Evolutionary conservation across 1,284 basidiomycete species (phyloP).

Genomic region (Fomitopsis betulina): DNA sequence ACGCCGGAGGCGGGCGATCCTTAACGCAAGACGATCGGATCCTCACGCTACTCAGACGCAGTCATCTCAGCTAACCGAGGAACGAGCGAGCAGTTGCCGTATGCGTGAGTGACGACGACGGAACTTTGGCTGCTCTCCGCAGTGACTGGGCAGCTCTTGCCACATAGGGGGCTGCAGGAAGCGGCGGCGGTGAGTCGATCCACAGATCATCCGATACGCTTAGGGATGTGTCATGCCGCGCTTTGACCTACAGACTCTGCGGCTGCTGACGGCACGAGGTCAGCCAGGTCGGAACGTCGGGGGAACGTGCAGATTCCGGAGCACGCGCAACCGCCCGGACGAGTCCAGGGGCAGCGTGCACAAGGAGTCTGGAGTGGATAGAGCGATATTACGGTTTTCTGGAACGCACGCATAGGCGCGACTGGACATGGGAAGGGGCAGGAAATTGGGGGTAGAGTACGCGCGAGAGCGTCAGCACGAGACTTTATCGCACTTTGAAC

Average conservation of each 20-base stretch:
- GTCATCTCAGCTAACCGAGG: conserved; percentile 7
- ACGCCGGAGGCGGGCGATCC: conserved; percentile 5
- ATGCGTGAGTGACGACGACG: conserved; percentile 4
- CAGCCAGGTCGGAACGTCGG: conserved; percentile 12
- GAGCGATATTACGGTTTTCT: conserved; percentile 3
- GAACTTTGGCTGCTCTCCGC: background rate
- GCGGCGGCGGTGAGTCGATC: conserved; percentile 9
- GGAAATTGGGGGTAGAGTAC: conserved; percentile 11
- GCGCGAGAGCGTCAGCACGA: conserved; percentile 22
- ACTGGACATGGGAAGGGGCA: conserved; percentile 12
- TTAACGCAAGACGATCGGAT: conserved; percentile 8
- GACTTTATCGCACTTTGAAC: conserved; percentile 27
- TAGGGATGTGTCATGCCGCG: conserved; percentile 21
- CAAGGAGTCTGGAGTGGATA: background rate
- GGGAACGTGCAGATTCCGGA: conserved; percentile 6
- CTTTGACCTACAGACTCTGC: conserved; percentile 8
- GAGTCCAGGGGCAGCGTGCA: conserved; percentile 5
- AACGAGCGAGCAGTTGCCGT: conserved; percentile 9
- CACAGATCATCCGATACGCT: conserved; percentile 17
- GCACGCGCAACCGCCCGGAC: conserved; percentile 8
- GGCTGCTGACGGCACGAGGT: conserved; percentile 17
- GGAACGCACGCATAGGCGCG: conserved; percentile 23
- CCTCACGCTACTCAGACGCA: conserved; percentile 5
- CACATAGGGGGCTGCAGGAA: conserved; percentile 1
- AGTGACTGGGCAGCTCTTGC: conserved; percentile 4